Conservation (phyloP, 257 asterid genomes). For the Nicotiana tomentosiformis region DNA sequence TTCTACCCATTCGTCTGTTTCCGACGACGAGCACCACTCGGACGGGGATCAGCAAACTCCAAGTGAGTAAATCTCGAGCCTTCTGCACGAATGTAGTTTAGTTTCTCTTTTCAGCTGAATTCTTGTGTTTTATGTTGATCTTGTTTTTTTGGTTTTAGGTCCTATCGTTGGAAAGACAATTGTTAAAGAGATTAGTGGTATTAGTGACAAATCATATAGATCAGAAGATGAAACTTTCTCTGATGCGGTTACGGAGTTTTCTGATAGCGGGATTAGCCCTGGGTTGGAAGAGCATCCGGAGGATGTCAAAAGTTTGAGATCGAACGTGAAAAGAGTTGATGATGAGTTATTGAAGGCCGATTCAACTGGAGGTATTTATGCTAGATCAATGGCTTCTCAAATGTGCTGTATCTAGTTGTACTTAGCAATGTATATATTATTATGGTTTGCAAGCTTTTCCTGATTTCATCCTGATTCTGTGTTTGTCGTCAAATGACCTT, state of each 20-base stretch:
- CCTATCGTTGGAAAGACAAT: slow-evolving; percentile 32
- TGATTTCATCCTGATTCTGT: background rate
- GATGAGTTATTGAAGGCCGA: slow-evolving; percentile 29
- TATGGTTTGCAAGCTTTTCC: background rate
- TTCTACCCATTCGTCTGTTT: slow-evolving; percentile 28
- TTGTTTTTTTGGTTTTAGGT: slow-evolving; percentile 36
- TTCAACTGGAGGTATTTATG: slow-evolving; percentile 31
- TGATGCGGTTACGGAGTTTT: slow-evolving; percentile 68
- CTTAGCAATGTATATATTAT: background rate
- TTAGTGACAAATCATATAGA: slow-evolving; percentile 36
- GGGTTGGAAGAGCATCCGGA: slow-evolving; percentile 30
- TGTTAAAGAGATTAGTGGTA: slow-evolving; percentile 25
- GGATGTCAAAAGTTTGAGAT: slow-evolving; percentile 20
- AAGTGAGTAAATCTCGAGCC: slow-evolving; percentile 32
- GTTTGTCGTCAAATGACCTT: background rate
- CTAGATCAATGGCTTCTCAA: background rate
- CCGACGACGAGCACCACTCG: slow-evolving; percentile 55
- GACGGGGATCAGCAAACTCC: slow-evolving; percentile 54
- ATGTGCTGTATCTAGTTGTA: background rate
- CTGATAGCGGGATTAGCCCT: slow-evolving; percentile 52
- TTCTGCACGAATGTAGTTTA: background rate
- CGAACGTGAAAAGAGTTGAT: slow-evolving; percentile 23
- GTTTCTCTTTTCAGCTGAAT: slow-evolving; percentile 1
- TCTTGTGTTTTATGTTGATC: background rate
- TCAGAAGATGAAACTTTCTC: slow-evolving; percentile 73